Conservation (phyloP, 78 protist species). For the Reticulomyxa filosa region DNA sequence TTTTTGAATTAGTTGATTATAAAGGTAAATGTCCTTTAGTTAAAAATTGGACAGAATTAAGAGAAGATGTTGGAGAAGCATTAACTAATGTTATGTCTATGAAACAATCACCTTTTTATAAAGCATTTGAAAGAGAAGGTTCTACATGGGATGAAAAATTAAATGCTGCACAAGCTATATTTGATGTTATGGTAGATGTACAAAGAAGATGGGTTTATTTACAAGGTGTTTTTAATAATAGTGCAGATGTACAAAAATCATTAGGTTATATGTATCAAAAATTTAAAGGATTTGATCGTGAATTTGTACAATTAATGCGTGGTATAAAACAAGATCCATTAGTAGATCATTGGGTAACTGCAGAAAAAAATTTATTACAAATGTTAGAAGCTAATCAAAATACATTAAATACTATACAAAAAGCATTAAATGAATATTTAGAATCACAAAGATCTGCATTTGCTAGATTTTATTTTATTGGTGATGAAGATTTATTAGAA, state of each 20-base stretch:
- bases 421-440: conserved; percentile 12
- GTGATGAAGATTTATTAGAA: conserved; percentile 26
- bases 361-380: background rate
- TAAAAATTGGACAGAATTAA: background rate
- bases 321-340: background rate
- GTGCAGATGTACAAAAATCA: background rate
- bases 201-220: conserved; percentile 7
- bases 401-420: background rate
- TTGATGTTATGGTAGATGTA: conserved; percentile 3
- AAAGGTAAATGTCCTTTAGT: background rate
- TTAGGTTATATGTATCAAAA: background rate
- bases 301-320: conserved; percentile 1
- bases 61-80: too few relatives aligned
- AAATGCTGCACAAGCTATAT: background rate
- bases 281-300: conserved; percentile 3
- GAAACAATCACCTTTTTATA: background rate
- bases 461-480: conserved; percentile 25
- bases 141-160: background rate
- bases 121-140: background rate
- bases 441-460: conserved; percentile 9
- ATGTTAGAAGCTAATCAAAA: background rate
- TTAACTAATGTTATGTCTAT: background rate
- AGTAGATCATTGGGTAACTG: background rate
- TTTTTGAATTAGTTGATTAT: too few relatives aligned
- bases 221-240: conserved; percentile 1